Conservation (phyloP, 768 basidiomycete genomes). For the Boletus rufocinnamomeus region DNA sequence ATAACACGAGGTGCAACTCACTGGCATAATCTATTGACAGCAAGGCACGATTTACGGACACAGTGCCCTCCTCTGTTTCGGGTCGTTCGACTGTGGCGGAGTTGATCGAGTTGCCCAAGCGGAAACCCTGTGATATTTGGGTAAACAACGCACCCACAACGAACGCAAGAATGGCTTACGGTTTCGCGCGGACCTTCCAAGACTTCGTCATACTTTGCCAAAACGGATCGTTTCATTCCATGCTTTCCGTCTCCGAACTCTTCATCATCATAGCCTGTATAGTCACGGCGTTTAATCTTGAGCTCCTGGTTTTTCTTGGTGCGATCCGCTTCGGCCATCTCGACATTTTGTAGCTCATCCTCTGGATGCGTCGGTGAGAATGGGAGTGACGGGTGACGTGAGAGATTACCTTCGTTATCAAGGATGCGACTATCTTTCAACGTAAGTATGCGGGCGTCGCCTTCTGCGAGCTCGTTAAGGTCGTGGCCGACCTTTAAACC, state of each 20-base stretch:
- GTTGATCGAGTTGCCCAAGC: constrained; percentile 67
- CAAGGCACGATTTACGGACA: constrained; percentile 75
- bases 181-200: constrained; percentile 73
- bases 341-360: constrained; percentile 96
- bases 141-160: neutral
- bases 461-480: constrained; percentile 89
- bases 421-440: constrained; percentile 95
- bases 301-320: constrained; percentile 76
- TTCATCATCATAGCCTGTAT: constrained; percentile 96
- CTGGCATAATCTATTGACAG: constrained; percentile 89
- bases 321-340: constrained; percentile 87
- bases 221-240: constrained; percentile 79
- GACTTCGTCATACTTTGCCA: constrained; percentile 94
- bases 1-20: constrained; percentile 42
- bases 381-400: neutral
- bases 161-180: constrained; percentile 42
- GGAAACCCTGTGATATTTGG: constrained; percentile 65
- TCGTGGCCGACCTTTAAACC: constrained; percentile 97
- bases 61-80: constrained; percentile 49
- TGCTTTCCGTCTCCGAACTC: constrained; percentile 78
- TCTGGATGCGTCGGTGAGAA: constrained; percentile 48
- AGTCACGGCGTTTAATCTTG: constrained; percentile 87
- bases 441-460: constrained; percentile 93
- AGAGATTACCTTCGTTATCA: constrained; percentile 79
- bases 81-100: constrained; percentile 39